Percentiles rank a stretch among this genome's conserved stretches.
Evolutionary conservation across 768 basidiomycete species (phyloP).

Genomic region (Gautieria morchelliformis): DNA sequence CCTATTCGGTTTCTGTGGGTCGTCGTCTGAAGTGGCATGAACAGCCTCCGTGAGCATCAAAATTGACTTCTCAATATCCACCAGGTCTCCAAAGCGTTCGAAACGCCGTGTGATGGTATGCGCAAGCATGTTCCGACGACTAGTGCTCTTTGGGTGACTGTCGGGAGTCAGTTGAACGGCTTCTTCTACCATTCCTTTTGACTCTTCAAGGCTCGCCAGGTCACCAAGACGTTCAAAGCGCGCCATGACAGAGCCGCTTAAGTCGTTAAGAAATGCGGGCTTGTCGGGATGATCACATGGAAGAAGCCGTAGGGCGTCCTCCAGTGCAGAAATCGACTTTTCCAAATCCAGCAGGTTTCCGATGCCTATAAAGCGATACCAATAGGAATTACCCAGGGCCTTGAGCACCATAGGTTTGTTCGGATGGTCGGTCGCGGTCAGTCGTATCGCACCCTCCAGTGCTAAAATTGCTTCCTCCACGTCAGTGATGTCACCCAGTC

Average conservation of each 20-base stretch:
- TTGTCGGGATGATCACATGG: constrained; percentile 11
- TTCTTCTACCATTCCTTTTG: background rate
- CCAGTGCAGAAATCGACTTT: constrained; percentile 3
- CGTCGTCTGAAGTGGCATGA: background rate
- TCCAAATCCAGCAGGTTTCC: constrained; percentile 7
- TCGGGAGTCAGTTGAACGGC: constrained; percentile 9
- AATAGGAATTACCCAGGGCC: constrained; percentile 9
- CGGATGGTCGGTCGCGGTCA: background rate
- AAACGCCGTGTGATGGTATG: background rate
- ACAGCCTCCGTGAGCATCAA: background rate
- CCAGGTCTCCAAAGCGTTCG: background rate
- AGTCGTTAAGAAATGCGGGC: constrained; percentile 7
- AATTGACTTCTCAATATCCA: background rate
- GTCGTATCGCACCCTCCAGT: background rate
- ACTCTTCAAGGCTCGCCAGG: background rate
- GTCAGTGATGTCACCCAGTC: background rate
- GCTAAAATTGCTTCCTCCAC: constrained; percentile 5
- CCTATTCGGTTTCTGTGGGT: background rate
- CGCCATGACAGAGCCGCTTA: background rate
- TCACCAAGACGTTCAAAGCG: constrained; percentile 9
- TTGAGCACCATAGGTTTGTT: background rate
- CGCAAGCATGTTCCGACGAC: background rate
- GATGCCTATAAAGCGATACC: constrained; percentile 3
- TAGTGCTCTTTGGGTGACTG: constrained; percentile 1
- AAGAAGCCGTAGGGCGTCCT: constrained; percentile 7